Base-by-base conservation (phyloP, 345 rosid species). In the Abelmoschus esculentus region DNA sequence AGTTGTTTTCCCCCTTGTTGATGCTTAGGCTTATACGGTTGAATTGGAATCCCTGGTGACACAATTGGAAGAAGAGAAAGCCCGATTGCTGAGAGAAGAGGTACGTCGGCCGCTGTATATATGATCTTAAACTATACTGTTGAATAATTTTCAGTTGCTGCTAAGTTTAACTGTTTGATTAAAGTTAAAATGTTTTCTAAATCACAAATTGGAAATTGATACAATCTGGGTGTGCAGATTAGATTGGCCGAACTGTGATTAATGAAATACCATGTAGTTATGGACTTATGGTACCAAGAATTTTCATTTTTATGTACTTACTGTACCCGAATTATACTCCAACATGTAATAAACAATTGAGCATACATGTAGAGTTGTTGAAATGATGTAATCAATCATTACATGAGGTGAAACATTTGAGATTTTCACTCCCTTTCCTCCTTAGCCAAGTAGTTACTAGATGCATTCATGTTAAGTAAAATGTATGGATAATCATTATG, bases 41-140 rank as follows among this genome's bases (percentile, higher is more conserved):
- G 86, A 87, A 74, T 70, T 87, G 34, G 89, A 87, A 73, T 71
- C 84, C 19, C 70, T 75, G 74, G 91, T 87, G 62, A 77, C 83
- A 22, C 86, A 75, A 69, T 69, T 83, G 71, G 89, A 87, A 81
- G 87, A 82, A 72, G 91, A 87, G 68, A 77, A 83, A 52, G 80
- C 87, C 6, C 73, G 74, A 40, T 74, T 87, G n/a, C 29, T 73
- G 66, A 77, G 70, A 62, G 87, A 87, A 73, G 87, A 82, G 91
- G 91, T 87, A 80, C 49, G 29, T 11, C 12, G 9, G 52, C 67
- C 4, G 17, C 50, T 17, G 3, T 64, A 26, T 57, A 15, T 36
- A 38, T 56, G 64, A 55, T 64, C 19, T 42, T 3, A 26, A 22
- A 55, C 29, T 26, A 56, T 40, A 28, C 46, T 7, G 7, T 44